These are phyloP conservation scores for Candida chauliodis DNA, from an alignment of 805 yeast genomes.

Conservation along the genomic window DNA sequence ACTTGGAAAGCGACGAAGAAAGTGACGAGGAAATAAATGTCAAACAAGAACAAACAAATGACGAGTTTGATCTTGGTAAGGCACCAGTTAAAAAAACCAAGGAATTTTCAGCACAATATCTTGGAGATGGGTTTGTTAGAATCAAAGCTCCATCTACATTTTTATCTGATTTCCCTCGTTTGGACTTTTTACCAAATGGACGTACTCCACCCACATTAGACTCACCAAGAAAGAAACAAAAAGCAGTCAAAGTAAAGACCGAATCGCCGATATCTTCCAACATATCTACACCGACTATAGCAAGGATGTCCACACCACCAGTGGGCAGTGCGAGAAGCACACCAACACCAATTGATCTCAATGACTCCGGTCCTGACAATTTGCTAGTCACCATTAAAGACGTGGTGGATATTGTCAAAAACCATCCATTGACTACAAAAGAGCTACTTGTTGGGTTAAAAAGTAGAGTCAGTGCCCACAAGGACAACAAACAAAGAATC, in stretches of 20 bases:
- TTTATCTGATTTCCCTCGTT: conserved; percentile 65
- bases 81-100: conserved; percentile 9
- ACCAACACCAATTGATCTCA: conserved; percentile 21
- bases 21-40: conserved; percentile 35
- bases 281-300: conserved; percentile 12
- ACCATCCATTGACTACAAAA: conserved; percentile 57
- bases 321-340: conserved; percentile 14
- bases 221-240: conserved; percentile 38
- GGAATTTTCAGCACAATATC: conserved; percentile 21
- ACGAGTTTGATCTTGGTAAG: conserved; percentile 6
- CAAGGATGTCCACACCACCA: background rate
- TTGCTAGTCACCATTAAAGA: conserved; percentile 66
- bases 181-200: conserved; percentile 79
- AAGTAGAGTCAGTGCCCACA: conserved; percentile 59
- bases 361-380: conserved; percentile 35
- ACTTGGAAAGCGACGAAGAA: conserved; percentile 63
- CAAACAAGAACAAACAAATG: conserved; percentile 6
- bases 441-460: conserved; percentile 60
- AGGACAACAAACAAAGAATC: conserved; percentile 59
- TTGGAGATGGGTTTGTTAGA: conserved; percentile 45
- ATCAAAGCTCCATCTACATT: conserved; percentile 62
- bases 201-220: conserved; percentile 29
- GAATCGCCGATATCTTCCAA: conserved; percentile 10
- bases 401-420: conserved; percentile 58
- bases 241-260: conserved; percentile 22